Conservation (phyloP, 2,329 filamentous ascomycete genomes). For the Aspergillus sergii region DNA sequence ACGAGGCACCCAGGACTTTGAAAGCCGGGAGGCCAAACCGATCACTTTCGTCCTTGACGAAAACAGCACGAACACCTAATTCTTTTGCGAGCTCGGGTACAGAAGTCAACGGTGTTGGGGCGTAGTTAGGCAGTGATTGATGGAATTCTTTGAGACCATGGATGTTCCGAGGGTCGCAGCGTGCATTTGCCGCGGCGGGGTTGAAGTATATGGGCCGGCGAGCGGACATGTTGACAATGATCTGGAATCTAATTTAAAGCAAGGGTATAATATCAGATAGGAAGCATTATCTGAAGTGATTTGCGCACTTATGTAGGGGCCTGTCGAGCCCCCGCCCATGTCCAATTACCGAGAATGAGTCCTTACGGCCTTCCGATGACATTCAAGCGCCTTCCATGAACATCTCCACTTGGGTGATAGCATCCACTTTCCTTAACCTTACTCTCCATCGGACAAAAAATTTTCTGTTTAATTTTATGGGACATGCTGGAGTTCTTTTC, state of each 20-base stretch:
- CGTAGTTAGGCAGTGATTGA: conserved; percentile 58
- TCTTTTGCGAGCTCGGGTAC: conserved; percentile 59
- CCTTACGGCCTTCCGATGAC: conserved; percentile 20
- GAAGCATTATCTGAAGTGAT: neutral
- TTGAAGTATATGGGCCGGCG: conserved; percentile 33
- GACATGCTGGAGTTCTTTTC: neutral
- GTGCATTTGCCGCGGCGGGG: conserved; percentile 19
- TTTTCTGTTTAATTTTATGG: neutral
- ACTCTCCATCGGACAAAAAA: neutral
- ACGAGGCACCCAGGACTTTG: conserved; percentile 80
- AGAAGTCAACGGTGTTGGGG: conserved; percentile 56
- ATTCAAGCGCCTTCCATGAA: conserved; percentile 9
- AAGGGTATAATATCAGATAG: conserved; percentile 5
- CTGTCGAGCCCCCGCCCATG: neutral
- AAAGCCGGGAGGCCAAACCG: conserved; percentile 73
- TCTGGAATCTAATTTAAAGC: neutral
- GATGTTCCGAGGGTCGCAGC: conserved; percentile 13
- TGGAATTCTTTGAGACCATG: conserved; percentile 54
- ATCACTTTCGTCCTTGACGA: conserved; percentile 71
- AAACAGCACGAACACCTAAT: conserved; percentile 60
- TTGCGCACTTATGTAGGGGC: neutral
- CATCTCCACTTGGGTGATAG: neutral
- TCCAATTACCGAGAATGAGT: neutral
- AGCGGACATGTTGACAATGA: conserved; percentile 7
- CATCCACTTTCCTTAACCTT: neutral